Percentiles rank a stretch among this genome's conserved stretches.
Evolutionary conservation across 768 basidiomycete species (phyloP).

Genomic region (Cubamyces sp.): DNA sequence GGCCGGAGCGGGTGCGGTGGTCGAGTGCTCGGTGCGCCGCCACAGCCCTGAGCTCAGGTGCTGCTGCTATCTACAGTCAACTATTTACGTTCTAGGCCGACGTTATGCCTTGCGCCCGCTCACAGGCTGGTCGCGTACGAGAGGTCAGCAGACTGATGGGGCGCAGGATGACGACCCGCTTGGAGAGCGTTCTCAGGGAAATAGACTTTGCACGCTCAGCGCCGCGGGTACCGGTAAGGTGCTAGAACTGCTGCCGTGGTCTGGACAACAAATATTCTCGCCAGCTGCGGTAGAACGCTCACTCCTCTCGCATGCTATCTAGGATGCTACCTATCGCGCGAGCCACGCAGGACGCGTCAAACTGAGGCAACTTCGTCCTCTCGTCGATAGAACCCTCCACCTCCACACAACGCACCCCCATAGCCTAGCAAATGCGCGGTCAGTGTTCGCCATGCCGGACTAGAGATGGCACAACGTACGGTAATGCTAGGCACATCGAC

Average conservation of each 20-base stretch:
- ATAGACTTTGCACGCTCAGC: constrained; percentile 3
- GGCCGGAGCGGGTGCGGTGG: neutral
- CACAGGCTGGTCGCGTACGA: neutral
- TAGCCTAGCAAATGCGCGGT: constrained; percentile 39
- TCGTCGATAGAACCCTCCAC: constrained; percentile 40
- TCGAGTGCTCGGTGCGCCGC: constrained; percentile 13
- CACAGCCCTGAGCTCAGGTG: neutral
- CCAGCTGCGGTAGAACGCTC: neutral
- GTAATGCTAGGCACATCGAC: constrained; percentile 66
- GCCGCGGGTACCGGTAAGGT: neutral
- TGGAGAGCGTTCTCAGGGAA: neutral
- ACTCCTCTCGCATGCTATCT: constrained; percentile 14
- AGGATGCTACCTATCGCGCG: constrained; percentile 44
- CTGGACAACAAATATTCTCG: neutral
- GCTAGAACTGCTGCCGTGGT: neutral
- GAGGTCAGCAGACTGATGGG: constrained; percentile 13
- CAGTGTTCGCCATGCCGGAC: neutral
- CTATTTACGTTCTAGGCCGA: constrained; percentile 18
- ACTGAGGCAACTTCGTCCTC: constrained; percentile 40
- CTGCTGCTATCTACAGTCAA: neutral
- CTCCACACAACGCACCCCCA: constrained; percentile 67
- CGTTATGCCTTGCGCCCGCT: constrained; percentile 1
- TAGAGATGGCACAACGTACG: constrained; percentile 46
- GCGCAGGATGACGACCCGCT: constrained; percentile 7
- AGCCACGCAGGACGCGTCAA: constrained; percentile 51